Percentiles rank a stretch among this genome's conserved stretches.
Evolutionary conservation across 176 grass and related monocot genomes (phyloP).

Genomic region (Sorghum bicolor): Sorghum_bicolor_NCBIv3 NC_012875.2:54679501-54680000

Average conservation of each 20-base stretch:
- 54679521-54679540: not conserved
- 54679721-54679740: slow-evolving; percentile 10
- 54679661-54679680: slow-evolving; percentile 78
- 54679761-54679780: slow-evolving; percentile 86
- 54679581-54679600: slow-evolving; percentile 84
- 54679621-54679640: slow-evolving; percentile 83
- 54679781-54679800: slow-evolving; percentile 84
- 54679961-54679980: too few relatives aligned
- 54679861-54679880: not conserved
- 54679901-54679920: too few relatives aligned
- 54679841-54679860: not conserved
- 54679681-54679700: slow-evolving; percentile 51
- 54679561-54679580: slow-evolving; percentile 48
- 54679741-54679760: slow-evolving; percentile 10
- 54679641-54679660: slow-evolving; percentile 88
- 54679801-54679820: slow-evolving; percentile 96
- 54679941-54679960: too few relatives aligned
- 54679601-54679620: slow-evolving; percentile 92
- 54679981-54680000: too few relatives aligned
- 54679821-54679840: slow-evolving; percentile 36
- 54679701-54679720: slow-evolving; percentile 24
- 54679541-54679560: slow-evolving; percentile 6
- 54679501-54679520: not conserved
- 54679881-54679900: slow-evolving; percentile 9
- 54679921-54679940: too few relatives aligned